phyloP scores from a whole-genome alignment of 2,329 filamentous ascomycete species.

The Claviceps cyperi region DNA sequence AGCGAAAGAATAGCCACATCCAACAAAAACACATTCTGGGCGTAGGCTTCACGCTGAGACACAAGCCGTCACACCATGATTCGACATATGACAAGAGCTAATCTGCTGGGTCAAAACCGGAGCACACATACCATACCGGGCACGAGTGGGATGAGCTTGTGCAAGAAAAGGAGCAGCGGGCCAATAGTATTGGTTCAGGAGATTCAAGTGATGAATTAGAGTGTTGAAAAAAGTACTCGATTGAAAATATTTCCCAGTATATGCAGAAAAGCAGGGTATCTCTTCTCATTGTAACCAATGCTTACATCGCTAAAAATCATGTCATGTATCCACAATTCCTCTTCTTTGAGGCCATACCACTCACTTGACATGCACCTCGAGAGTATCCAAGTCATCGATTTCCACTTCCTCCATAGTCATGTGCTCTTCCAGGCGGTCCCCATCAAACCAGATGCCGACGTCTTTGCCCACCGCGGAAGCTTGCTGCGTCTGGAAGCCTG shows the following conservation, averaged over 20 bases:
- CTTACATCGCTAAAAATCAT: neutral
- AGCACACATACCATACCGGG: too few species aligned
- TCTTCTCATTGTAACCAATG: neutral
- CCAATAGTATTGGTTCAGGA: too few species aligned
- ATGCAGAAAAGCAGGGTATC: neutral
- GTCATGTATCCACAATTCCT: neutral
- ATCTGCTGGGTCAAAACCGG: too few species aligned
- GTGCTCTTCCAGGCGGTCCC: conserved; percentile 50
- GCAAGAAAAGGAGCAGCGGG: neutral
- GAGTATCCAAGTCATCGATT: conserved; percentile 57
- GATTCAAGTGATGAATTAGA: too few species aligned
- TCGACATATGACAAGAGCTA: too few species aligned
- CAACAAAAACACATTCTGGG: too few species aligned
- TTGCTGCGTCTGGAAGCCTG: conserved; percentile 42
- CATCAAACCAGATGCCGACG: conserved; percentile 59
- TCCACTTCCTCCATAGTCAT: conserved; percentile 50
- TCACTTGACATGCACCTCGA: conserved; percentile 52
- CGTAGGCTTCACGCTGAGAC: too few species aligned
- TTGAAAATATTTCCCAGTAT: neutral
- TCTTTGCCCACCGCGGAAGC: conserved; percentile 34
- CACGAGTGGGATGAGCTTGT: too few species aligned
- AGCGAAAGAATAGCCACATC: too few species aligned
- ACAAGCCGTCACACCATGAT: too few species aligned
- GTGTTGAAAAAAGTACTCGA: neutral
- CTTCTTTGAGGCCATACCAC: neutral